Evolutionary conservation across 345 rosid genomes (phyloP), one percentile per base, ranked within the genome.

Genomic region (Carallia brachiata): DNA sequence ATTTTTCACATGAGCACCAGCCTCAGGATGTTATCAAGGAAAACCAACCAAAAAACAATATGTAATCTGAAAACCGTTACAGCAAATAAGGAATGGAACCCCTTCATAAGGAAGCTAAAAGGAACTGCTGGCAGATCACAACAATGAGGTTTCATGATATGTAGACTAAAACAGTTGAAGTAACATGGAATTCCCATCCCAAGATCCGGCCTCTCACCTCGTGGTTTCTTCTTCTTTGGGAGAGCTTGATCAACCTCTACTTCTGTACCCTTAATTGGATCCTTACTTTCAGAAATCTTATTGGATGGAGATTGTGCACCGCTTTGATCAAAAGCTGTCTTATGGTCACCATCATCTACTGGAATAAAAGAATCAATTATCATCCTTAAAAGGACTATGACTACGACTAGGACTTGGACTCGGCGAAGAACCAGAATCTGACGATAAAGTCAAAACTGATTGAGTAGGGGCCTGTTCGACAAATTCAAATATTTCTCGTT

Each of bases 401-500:
- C 72, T 78, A 32, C 4, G 34, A 32, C 34, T 39, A 59, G 82
- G 83, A 67, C 86, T 80, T 67, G 36, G 78, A 55, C 70, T 78
- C 57, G 72, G 75, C 39, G 82, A 86, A 69, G 84, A 77, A 54
- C 82, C 79, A 72, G 97, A 89, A 72, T 75, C 83, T 0, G 89
- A 86, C 58, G 97, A 87, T 56, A 90, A 70, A 7, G 90, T 44
- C 52, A 79, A 13, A 54, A 54, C 23, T 30, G 93, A 80, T 75
- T 63, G 63, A 64, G 71, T 56, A 16, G 95, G 96, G 28, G 84
- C 90, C 98, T 91, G 86, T 56, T 40, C 65, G 72, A 55, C 64
- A 69, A 69, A 52, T 31, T 17, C 32, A 2, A 3, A 8, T 50
- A 16, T 48, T 34, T 47, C 3, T 12, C 10, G 50, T 12, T 44